Evolutionary conservation across 768 basidiomycete species (phyloP), one percentile per base, ranked within the genome.

Genomic region (Leccinellum albellum): DNA sequence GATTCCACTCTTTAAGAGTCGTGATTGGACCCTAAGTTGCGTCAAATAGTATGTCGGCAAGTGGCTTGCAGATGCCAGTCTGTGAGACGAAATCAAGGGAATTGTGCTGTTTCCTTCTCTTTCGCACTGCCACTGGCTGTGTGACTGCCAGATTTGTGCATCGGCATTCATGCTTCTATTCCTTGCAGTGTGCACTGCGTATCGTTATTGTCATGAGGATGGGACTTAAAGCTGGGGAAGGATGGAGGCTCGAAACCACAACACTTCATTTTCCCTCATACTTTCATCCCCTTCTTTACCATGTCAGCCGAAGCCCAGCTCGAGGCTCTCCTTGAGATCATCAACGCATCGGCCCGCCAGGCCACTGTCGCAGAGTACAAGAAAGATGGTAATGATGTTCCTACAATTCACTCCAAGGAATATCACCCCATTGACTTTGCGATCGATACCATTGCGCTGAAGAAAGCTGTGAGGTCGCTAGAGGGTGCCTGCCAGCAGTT

Each of bases 401-500:
- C n/a, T n/a, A n/a, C n/a, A n/a, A n/a, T n/a, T n/a, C n/a, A n/a
- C n/a, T n/a, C n/a, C n/a, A n/a, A n/a, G n/a, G n/a, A n/a, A n/a
- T n/a, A n/a, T n/a, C n/a, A n/a, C n/a, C n/a, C n/a, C n/a, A n/a
- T n/a, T n/a, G n/a, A n/a, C n/a, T n/a, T n/a, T n/a, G n/a, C n/a
- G n/a, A n/a, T n/a, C n/a, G n/a, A n/a, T n/a, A n/a, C n/a, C n/a
- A n/a, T n/a, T n/a, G n/a, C 49, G 2, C 54, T 69, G 2, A 70
- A 65, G 53, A 70, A 65, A 32, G 68, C 67, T 9, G 61, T 67
- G 4, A 64, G 65, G 14, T 44, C 66, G 1, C 67, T 69, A 37
- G 67, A 68, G 40, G 63, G 67, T 9, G 65, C 67, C 14, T 69
- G 61, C 50, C 65, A 69, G 40, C 67, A 69, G 28, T 23, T 70